Conservation (phyloP, 306 rosid genomes). For the Cucurbita pepo region DNA sequence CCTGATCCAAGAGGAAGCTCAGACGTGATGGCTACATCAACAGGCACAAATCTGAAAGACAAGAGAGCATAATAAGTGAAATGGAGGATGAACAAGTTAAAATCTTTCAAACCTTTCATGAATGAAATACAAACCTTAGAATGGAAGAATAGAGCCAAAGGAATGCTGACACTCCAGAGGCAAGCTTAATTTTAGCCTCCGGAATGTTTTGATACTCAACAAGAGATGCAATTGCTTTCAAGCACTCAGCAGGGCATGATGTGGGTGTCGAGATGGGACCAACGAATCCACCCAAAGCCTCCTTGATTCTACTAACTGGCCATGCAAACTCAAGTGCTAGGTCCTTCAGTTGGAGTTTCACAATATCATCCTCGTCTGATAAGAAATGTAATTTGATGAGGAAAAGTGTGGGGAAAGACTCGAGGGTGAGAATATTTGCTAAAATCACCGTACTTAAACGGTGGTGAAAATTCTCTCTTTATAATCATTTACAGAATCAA, state of each 20-base stretch:
- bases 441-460: too few relatives aligned
- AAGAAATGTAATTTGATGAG: neutral
- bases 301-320: conserved; percentile 47
- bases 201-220: conserved; percentile 55
- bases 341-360: conserved; percentile 59
- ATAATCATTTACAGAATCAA: too few relatives aligned
- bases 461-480: too few relatives aligned
- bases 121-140: conserved; percentile 34
- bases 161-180: conserved; percentile 69
- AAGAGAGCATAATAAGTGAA: conserved; percentile 2
- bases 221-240: conserved; percentile 42
- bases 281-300: conserved; percentile 27
- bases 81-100: neutral
- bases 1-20: conserved; percentile 92
- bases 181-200: conserved; percentile 48
- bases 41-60: conserved; percentile 66
- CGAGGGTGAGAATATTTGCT: neutral
- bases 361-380: conserved; percentile 37
- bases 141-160: conserved; percentile 79
- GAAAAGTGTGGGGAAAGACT: neutral
- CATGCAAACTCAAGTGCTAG: conserved; percentile 62
- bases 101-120: neutral
- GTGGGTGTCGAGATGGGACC: conserved; percentile 24
- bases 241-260: conserved; percentile 43
- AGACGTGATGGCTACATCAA: conserved; percentile 53